Percentiles rank a stretch among this genome's conserved stretches.
Evolutionary conservation across 1,284 basidiomycete genomes (phyloP).

Genomic region (Ceratobasidium sp.): DNA sequence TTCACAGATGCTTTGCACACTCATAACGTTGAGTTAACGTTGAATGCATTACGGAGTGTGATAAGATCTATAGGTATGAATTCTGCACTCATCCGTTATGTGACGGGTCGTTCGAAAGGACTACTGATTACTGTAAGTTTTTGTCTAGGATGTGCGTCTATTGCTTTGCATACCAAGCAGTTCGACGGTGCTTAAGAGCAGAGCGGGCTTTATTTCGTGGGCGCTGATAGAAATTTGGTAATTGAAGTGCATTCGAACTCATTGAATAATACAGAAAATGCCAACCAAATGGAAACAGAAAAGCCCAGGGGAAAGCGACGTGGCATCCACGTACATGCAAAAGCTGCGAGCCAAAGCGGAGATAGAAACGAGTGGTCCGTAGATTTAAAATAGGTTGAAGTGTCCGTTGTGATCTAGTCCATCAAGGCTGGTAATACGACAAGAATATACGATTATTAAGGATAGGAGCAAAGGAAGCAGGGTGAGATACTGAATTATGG

Average conservation of each 20-base stretch:
- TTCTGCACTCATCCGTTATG: too few species aligned
- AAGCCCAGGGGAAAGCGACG: neutral
- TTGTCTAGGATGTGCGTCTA: too few species aligned
- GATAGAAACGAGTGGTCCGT: neutral
- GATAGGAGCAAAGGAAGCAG: neutral
- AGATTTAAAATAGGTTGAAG: neutral
- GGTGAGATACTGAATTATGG: neutral
- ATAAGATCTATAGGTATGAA: too few species aligned
- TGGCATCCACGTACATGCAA: conserved; percentile 9
- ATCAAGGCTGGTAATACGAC: conserved; percentile 29
- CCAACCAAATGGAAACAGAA: neutral
- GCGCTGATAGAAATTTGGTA: too few species aligned
- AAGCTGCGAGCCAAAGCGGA: neutral
- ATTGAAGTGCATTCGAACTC: neutral
- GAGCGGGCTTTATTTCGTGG: too few species aligned
- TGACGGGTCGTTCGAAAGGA: too few species aligned
- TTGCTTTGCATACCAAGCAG: too few species aligned
- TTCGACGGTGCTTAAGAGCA: too few species aligned
- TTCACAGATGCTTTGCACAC: neutral
- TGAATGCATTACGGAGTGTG: too few species aligned
- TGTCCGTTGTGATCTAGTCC: conserved; percentile 31
- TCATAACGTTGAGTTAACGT: neutral
- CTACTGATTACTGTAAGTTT: too few species aligned
- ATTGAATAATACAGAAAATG: conserved; percentile 25
- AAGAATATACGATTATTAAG: conserved; percentile 14